phyloP scores from a whole-genome alignment of 495 filamentous ascomycete species.

The Annulohypoxylon bovei region DNA sequence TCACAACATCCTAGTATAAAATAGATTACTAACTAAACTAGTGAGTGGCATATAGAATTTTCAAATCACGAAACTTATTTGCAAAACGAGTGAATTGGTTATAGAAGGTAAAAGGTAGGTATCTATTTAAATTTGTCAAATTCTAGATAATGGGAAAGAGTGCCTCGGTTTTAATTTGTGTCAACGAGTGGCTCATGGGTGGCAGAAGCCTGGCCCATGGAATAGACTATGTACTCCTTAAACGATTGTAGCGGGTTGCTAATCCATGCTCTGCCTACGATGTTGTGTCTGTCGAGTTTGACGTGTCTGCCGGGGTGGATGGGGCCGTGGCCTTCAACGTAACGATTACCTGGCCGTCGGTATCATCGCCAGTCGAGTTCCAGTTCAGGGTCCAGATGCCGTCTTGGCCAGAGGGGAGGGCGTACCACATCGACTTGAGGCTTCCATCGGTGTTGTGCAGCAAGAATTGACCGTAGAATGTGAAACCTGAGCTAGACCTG shows the following conservation, averaged over 20 bases:
- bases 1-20: background rate
- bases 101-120: background rate
- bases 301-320: conserved; percentile 18
- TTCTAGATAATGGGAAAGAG: conserved; percentile 5
- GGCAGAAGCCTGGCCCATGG: background rate
- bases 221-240: background rate
- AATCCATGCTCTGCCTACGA: background rate
- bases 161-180: conserved; percentile 4
- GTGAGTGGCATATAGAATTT: background rate
- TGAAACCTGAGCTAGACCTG: conserved; percentile 41
- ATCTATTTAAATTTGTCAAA: conserved; percentile 2
- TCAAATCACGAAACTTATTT: background rate
- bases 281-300: background rate
- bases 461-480: conserved; percentile 50
- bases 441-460: conserved; percentile 42
- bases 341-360: conserved; percentile 33
- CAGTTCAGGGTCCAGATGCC: conserved; percentile 47
- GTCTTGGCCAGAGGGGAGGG: conserved; percentile 30
- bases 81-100: background rate
- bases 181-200: background rate
- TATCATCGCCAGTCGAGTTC: conserved; percentile 46
- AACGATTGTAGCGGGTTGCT: background rate
- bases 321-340: conserved; percentile 45
- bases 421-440: conserved; percentile 49
- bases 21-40: background rate